Percentiles rank a stretch among this genome's conserved stretches.
Conservation (phyloP, 1,139 yeast species). For the Sugiyamaella xylanicola region DNA sequence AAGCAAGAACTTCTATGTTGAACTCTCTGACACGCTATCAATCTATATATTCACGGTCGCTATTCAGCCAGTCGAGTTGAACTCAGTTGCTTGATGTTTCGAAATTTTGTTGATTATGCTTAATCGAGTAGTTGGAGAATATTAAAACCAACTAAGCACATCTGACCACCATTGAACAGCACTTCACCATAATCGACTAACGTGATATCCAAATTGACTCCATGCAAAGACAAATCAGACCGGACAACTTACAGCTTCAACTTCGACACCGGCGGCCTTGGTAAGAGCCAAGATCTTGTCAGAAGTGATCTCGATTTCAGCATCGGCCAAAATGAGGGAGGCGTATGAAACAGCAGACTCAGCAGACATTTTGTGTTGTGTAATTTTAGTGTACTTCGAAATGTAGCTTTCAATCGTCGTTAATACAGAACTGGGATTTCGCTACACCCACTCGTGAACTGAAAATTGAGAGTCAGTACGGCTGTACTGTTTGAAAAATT, state of each 20-base stretch:
- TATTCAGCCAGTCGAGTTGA: too few species aligned
- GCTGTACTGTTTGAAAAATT: conserved; percentile 1
- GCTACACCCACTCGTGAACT: conserved; percentile 2
- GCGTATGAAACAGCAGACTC: conserved; percentile 55
- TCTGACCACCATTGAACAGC: neutral
- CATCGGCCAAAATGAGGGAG: conserved; percentile 96
- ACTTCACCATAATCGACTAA: neutral
- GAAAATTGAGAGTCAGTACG: conserved; percentile 14
- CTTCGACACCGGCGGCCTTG: conserved; percentile 84
- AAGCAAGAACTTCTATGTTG: too few species aligned
- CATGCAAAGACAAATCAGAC: neutral
- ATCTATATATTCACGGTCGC: too few species aligned
- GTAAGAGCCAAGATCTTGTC: conserved; percentile 86
- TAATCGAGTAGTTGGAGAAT: too few species aligned
- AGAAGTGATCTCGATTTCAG: conserved; percentile 91
- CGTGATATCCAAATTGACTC: neutral
- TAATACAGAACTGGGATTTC: neutral
- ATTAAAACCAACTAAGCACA: too few species aligned
- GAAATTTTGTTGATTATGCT: too few species aligned
- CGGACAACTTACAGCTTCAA: conserved; percentile 56
- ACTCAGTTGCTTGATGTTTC: too few species aligned
- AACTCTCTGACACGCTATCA: too few species aligned
- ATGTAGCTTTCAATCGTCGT: neutral
- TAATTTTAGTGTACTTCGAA: conserved; percentile 9
- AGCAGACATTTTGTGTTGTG: conserved; percentile 35